Evolutionary conservation across 148 eudicot genomes (phyloP).

Genomic region (Amaranthus hypochondriacus): DNA sequence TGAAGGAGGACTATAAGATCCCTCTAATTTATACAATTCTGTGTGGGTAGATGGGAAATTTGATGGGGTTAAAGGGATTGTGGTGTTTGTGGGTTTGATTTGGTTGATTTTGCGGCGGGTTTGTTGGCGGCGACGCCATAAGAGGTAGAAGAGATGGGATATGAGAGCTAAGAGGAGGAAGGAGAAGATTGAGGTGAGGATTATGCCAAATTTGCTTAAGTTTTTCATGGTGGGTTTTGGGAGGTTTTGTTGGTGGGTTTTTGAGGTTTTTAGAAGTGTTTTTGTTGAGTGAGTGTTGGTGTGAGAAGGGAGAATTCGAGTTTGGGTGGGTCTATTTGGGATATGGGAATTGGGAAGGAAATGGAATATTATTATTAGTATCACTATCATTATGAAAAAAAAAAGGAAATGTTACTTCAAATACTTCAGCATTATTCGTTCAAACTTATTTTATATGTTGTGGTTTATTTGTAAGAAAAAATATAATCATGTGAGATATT

Average conservation of each 20-base stretch:
- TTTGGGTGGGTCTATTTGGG: not conserved
- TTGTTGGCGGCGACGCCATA: constrained; percentile 23
- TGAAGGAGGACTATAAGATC: constrained; percentile 11
- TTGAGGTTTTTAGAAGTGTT: not conserved
- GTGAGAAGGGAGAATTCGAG: not conserved
- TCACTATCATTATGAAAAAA: not conserved
- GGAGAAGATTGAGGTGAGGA: constrained; percentile 30
- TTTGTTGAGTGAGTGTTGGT: not conserved
- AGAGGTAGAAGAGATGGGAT: constrained; percentile 30
- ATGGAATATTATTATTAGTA: not conserved
- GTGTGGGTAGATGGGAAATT: not conserved
- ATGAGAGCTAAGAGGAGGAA: constrained; percentile 28
- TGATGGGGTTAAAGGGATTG: too few species aligned
- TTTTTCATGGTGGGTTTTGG: constrained; percentile 18
- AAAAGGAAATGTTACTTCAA: not conserved
- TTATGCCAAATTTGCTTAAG: constrained; percentile 28
- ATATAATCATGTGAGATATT: too few species aligned
- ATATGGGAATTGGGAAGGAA: not conserved
- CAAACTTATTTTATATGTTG: too few species aligned
- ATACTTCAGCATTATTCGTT: too few species aligned
- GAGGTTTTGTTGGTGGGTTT: too few species aligned
- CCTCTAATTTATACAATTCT: not conserved
- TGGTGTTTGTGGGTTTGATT: constrained; percentile 6
- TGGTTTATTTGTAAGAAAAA: too few species aligned
- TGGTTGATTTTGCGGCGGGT: constrained; percentile 7